Evolutionary conservation across 2,329 filamentous ascomycete species (phyloP).

Genomic region (Zasmidium citrigriseum): DNA sequence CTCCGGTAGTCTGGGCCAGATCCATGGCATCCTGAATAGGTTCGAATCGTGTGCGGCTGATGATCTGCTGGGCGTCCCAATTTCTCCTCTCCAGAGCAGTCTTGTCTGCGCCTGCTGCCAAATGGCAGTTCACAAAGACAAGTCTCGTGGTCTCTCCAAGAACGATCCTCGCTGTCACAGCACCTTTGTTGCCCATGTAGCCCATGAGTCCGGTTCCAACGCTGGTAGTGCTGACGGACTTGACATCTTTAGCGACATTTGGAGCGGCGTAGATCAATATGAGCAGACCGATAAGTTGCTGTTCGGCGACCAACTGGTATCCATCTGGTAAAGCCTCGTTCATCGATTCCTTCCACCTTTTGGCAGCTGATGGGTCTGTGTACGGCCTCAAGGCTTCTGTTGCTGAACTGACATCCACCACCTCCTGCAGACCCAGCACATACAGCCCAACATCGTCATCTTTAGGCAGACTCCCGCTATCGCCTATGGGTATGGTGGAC

Average conservation of each 20-base stretch:
- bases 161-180: conserved; percentile 76
- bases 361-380: conserved; percentile 68
- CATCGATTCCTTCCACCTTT: conserved; percentile 79
- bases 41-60: conserved; percentile 74
- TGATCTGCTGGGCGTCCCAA: conserved; percentile 84
- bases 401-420: conserved; percentile 80
- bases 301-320: conserved; percentile 74
- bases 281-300: conserved; percentile 84
- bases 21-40: conserved; percentile 68
- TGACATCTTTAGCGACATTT: conserved; percentile 70
- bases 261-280: conserved; percentile 85
- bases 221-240: conserved; percentile 76
- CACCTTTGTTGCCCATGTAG: conserved; percentile 96
- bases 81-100: conserved; percentile 77
- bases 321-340: conserved; percentile 72
- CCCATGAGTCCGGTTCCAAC: conserved; percentile 89
- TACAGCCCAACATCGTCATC: conserved; percentile 81
- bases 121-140: conserved; percentile 87
- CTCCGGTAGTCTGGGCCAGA: conserved; percentile 57
- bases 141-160: conserved; percentile 87
- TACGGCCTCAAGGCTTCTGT: conserved; percentile 77
- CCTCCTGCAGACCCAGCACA: conserved; percentile 86
- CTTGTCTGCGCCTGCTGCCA: conserved; percentile 83
- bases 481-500: conserved; percentile 47
- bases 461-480: conserved; percentile 52